Percentiles rank a stretch among this genome's conserved stretches.
phyloP scores from a whole-genome alignment of 352 stramenopile genomes.

The Phytophthora pluvialis region DNA sequence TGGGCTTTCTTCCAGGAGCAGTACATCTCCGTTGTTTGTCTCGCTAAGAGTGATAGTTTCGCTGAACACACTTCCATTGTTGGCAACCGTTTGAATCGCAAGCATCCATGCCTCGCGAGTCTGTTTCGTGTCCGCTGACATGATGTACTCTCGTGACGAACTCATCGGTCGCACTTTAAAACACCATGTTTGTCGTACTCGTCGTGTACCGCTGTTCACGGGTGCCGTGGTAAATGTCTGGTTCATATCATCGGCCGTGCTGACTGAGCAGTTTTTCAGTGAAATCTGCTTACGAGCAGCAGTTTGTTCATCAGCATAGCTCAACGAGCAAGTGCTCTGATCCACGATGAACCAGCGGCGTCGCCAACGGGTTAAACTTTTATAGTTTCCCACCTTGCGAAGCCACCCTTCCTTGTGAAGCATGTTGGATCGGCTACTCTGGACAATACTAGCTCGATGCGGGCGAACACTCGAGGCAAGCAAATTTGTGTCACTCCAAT shows the following conservation, averaged over 20 bases:
- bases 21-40: slow-evolving; percentile 22
- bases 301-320: slow-evolving; percentile 69
- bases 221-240: slow-evolving; percentile 83
- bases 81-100: slow-evolving; percentile 67
- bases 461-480: slow-evolving; percentile 23
- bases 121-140: slow-evolving; percentile 83
- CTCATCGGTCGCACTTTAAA: slow-evolving; percentile 83
- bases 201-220: slow-evolving; percentile 84
- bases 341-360: slow-evolving; percentile 76
- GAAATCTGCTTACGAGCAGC: slow-evolving; percentile 68
- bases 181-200: slow-evolving; percentile 81
- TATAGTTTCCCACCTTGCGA: slow-evolving; percentile 73
- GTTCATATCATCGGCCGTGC: slow-evolving; percentile 80
- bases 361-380: slow-evolving; percentile 67
- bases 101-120: slow-evolving; percentile 87
- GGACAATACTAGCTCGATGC: slow-evolving; percentile 28
- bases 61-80: slow-evolving; percentile 25
- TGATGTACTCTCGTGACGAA: slow-evolving; percentile 81
- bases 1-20: slow-evolving; percentile 36
- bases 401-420: slow-evolving; percentile 81
- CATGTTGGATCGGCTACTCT: slow-evolving; percentile 36
- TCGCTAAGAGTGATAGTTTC: slow-evolving; percentile 30
- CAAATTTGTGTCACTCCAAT: slow-evolving; percentile 52
- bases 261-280: slow-evolving; percentile 65
- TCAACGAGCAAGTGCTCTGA: slow-evolving; percentile 71